Evolutionary conservation across 345 rosid species (phyloP), one percentile per base, ranked within the genome.

Genomic region (Arabis alpina): DNA sequence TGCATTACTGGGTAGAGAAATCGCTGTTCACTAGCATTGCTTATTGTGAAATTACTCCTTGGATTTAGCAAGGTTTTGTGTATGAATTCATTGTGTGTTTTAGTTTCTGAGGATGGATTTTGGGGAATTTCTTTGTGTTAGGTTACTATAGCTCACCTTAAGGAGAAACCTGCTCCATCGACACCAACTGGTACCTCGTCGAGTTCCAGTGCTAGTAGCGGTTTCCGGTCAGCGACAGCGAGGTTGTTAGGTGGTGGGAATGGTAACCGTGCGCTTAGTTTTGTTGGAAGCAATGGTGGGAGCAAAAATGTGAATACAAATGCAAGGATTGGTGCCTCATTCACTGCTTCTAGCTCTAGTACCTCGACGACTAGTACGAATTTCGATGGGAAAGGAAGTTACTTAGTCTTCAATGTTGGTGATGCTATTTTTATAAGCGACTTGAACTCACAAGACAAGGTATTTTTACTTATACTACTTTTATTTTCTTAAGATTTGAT

Each of bases 391-490:
- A 95, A 90, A 83, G 99, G 99, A 68, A 90, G 92, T 64, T 92
- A 95, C 80, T 74, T 95, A 82, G 85, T 95, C 63, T 95, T 95
- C 82, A 95, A 95, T 73, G 94, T 92, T 39, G 97, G 97, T 16
- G 99, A 95, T 81, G 87, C 94, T 40, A 80, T 95, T 60, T 95
- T 95, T 80, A 66, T 95, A 28, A 88, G 96, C 66, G 99, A 95
- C 81, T 76, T 92, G 82, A 95, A 92, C 77, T 95, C 99, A 66
- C 96, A 90, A 79, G 98, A 95, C 76, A 95, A 95, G 98, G 99
- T 90, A 81, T 77, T 36, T 41, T 28, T 66, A 60, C 73, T 14
- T 2, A 4, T 58, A 19, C 12, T 42, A n/a, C 47, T 23, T 4
- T 57, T 50, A 49, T 54, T 44, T 32, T 45, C 28, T 8, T 6